phyloP scores from a whole-genome alignment of 306 rosid genomes.

The Ochetophila trinervis region DNA sequence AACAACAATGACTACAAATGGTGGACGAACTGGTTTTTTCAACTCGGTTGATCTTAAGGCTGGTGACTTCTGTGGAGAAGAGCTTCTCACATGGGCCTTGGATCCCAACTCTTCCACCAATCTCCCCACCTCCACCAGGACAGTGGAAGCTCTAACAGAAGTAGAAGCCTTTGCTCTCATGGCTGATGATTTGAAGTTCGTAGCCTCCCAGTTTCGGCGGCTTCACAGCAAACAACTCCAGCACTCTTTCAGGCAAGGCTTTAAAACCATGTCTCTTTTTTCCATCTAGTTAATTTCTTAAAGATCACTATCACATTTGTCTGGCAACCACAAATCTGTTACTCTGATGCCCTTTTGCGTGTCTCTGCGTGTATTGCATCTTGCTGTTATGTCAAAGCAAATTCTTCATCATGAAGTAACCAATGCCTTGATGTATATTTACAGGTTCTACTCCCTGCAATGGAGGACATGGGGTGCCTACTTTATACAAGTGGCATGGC shows the following conservation, averaged over 20 bases:
- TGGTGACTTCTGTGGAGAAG: slow-evolving; percentile 96
- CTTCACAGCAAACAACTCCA: slow-evolving; percentile 64
- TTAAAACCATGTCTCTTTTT: slow-evolving; percentile 13
- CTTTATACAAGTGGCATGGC: slow-evolving; percentile 77
- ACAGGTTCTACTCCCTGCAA: slow-evolving; percentile 71
- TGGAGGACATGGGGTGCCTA: slow-evolving; percentile 81
- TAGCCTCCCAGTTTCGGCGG: slow-evolving; percentile 69
- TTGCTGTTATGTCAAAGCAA: too few relatives aligned
- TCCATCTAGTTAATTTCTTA: background rate
- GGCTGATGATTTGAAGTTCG: slow-evolving; percentile 68
- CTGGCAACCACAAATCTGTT: too few relatives aligned
- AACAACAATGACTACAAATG: slow-evolving; percentile 54
- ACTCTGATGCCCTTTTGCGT: too few relatives aligned
- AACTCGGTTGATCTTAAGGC: slow-evolving; percentile 50
- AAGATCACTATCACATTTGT: too few relatives aligned
- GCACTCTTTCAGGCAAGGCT: slow-evolving; percentile 67
- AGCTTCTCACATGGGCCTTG: slow-evolving; percentile 92
- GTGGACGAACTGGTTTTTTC: slow-evolving; percentile 73
- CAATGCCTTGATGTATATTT: background rate
- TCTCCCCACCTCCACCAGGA: slow-evolving; percentile 75
- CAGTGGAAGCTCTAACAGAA: slow-evolving; percentile 62
- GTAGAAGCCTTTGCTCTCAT: slow-evolving; percentile 85
- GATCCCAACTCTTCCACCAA: slow-evolving; percentile 53
- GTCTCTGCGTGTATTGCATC: too few relatives aligned
- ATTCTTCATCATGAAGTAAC: too few relatives aligned